Evolutionary conservation across 176 grass and related monocot genomes (phyloP), one percentile per base, ranked within the genome.

Genomic region (Oryza rufipogon): DNA sequence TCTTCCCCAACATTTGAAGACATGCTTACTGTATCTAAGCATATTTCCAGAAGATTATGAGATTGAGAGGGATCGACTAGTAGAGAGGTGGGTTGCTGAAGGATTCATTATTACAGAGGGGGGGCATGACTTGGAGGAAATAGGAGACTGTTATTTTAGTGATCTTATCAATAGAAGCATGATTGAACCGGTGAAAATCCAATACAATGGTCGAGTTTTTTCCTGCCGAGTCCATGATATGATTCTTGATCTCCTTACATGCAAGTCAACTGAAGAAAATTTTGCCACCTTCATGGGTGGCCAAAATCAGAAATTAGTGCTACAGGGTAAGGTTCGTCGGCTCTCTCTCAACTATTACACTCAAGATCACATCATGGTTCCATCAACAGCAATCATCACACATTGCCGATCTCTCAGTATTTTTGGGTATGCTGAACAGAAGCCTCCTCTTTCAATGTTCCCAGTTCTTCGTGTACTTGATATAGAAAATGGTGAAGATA

Each of bases 221-320:
- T 63, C 76, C 64, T 86, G 83, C 66, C 13, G 78, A 77, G 66
- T 90, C 14, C 88, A 90, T 64, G 82, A 81, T 82, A 86, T 86
- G 88, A 78, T 90, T 80, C 88, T 75, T 81, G 88, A 90, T 75
- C 77, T 90, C 83, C 78, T 86, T 36, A 30, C 11, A 72, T 86
- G 78, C 1, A 90, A 86, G 64, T 86, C 77, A 12, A 13, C 26
- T 66, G 60, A 86, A 71, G 88, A 86, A 84, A 86, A 90, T 32
- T 90, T 86, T 66, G 73, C 39, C 23, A 86, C 49, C 28, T 76
- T 86, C 16, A 0, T 77, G 3, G 71, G 48, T 86, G 71, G 61
- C 4, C 71, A 65, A 65, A 82, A 82, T 16, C 34, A 71, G 10
- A 64, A 51, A 51, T 4, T 54, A 73, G 11, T 71, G 52, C 49